phyloP scores from a whole-genome alignment of 352 stramenopile species.

The Phytophthora constricta region DNA sequence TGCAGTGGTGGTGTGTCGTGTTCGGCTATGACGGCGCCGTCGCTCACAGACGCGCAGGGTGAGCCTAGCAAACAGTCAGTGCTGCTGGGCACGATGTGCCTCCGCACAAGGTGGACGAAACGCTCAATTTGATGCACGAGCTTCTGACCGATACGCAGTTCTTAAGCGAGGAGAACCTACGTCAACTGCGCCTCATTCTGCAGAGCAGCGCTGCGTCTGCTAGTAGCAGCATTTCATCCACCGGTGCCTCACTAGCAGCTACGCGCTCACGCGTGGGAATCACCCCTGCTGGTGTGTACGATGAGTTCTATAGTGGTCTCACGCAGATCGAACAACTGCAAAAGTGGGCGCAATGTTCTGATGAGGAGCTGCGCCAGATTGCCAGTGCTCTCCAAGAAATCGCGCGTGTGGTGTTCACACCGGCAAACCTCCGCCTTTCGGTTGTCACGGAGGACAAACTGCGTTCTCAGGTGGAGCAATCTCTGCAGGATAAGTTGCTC shows the following conservation, averaged over 20 bases:
- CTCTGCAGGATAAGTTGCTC: conserved; percentile 56
- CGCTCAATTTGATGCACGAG: conserved; percentile 59
- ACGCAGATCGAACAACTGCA: conserved; percentile 83
- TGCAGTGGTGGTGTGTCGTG: conserved; percentile 79
- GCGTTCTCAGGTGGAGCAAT: conserved; percentile 52
- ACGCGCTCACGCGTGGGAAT: conserved; percentile 67
- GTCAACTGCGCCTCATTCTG: conserved; percentile 76
- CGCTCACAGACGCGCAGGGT: conserved; percentile 50
- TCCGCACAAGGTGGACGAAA: conserved; percentile 79
- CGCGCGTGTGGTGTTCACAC: conserved; percentile 59
- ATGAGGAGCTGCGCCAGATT: conserved; percentile 68
- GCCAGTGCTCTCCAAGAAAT: conserved; percentile 67
- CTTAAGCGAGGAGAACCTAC: conserved; percentile 66
- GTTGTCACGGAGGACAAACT: conserved; percentile 82
- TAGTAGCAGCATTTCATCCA: conserved; percentile 76
- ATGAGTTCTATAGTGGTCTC: conserved; percentile 76
- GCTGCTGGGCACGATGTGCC: conserved; percentile 68
- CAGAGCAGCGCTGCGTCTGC: conserved; percentile 73
- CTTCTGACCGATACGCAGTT: conserved; percentile 84
- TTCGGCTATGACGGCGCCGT: conserved; percentile 59
- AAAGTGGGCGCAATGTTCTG: conserved; percentile 68
- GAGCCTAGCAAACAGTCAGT: conserved; percentile 61
- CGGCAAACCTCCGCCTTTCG: conserved; percentile 63
- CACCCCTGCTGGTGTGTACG: conserved; percentile 55
- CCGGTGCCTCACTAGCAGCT: conserved; percentile 62